Conservation (phyloP, 805 yeast genomes). For the Candida taoyuanica region DNA sequence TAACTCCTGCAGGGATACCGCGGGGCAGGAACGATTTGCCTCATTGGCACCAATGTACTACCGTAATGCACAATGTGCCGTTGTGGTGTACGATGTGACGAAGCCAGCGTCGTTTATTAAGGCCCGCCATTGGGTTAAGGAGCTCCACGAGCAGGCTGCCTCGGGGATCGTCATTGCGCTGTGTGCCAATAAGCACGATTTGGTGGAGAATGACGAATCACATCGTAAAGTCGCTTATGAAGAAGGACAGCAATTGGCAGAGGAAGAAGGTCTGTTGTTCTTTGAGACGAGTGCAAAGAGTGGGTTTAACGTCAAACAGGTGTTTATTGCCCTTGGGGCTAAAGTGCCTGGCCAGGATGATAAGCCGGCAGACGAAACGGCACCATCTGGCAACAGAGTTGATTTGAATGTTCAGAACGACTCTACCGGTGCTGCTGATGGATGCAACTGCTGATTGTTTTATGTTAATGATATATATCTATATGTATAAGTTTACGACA, state of each 20-base stretch:
- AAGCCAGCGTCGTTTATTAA: constrained; percentile 92
- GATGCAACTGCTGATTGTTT: constrained; percentile 30
- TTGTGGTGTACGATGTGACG: constrained; percentile 93
- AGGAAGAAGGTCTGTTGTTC: constrained; percentile 84
- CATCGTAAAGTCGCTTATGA: constrained; percentile 76
- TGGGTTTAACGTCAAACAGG: constrained; percentile 83
- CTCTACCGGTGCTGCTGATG: constrained; percentile 26
- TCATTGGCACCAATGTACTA: constrained; percentile 96
- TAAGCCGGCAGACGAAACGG: constrained; percentile 20
- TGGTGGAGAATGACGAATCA: constrained; percentile 53
- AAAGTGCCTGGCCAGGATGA: constrained; percentile 55
- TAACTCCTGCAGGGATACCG: constrained; percentile 59
- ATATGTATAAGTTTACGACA: neutral
- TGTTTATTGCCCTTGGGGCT: constrained; percentile 83
- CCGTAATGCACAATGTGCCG: constrained; percentile 94
- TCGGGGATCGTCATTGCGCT: constrained; percentile 88
- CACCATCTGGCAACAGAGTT: constrained; percentile 24
- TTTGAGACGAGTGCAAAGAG: constrained; percentile 95
- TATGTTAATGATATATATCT: neutral
- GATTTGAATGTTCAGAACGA: constrained; percentile 31
- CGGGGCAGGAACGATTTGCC: constrained; percentile 97
- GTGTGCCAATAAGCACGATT: constrained; percentile 89
- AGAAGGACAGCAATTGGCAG: constrained; percentile 84
- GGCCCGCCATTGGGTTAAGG: constrained; percentile 98
- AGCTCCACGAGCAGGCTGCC: constrained; percentile 91